Evolutionary conservation across 495 filamentous ascomycete genomes (phyloP), one percentile per base, ranked within the genome.

Genomic region (Aspergillus sparsus): DNA sequence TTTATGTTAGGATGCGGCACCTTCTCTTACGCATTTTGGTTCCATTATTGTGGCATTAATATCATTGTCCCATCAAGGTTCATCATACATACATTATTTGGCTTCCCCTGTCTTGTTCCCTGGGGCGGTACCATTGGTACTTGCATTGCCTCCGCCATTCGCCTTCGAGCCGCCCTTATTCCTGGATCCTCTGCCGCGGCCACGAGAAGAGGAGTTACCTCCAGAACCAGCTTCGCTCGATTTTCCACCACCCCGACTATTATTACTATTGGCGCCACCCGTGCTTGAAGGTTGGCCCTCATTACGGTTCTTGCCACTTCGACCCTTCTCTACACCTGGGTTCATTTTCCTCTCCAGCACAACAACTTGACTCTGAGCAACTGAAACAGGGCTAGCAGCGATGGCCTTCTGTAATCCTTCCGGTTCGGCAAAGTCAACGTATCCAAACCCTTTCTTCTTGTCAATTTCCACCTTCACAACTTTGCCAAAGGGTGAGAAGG

Each of bases 391-490:
- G 65, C 89, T 95, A 13, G 88, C 90, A 16, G 85, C 81, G 64
- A 97, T 88, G 21, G 92, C 92, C 62, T 87, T 88, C 63, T 83
- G 83, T 21, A 97, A 77, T 7, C 81, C 82, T 15, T 88, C 83
- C 3, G 85, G 80, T 27, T 88, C 84, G 5, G 80, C 83, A 71
- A 97, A 97, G 57, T 94, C 90, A 37, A 93, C 86, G 62, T 96
- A 96, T 9, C 91, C 92, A 65, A 95, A 95, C 2, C 92, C 92
- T 71, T 97, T 97, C 68, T 91, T 87, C 72, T 89, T 89, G 66
- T 97, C 92, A 46, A 97, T 93, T 65, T 96, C 92, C 2, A 94
- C 89, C 61, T 84, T 87, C 3, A 82, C 80, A 35, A 96, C 82
- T 7, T 83, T 63, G 15, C 92, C 92, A 60, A 89, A 93, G 1